Evolutionary conservation across 768 basidiomycete genomes (phyloP), one percentile per base, ranked within the genome.

Genomic region (Leccinellum albellum): DNA sequence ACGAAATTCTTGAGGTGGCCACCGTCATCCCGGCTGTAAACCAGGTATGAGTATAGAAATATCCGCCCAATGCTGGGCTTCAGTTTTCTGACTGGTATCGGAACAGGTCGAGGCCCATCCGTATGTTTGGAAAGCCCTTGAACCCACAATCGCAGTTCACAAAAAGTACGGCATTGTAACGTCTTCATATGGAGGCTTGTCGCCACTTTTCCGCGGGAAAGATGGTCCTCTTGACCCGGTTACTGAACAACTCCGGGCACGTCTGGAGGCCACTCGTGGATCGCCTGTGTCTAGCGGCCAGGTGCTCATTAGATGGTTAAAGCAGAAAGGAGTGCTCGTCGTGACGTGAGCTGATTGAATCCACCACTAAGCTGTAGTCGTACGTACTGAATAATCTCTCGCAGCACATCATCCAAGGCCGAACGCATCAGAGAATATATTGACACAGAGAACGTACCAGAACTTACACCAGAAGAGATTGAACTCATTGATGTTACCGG

Each of bases 31-130:
- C 84, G 0, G 77, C 78, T 1, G 77, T 82, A 32, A 84, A 85
- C 66, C 83, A 85, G 76, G 82, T 80, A 28, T 10, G 50, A 26
- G 46, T 8, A 15, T 7, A 6, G 1, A 31, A 5, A 26, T 33
- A 26, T 33, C 10, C 15, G 12, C 10, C 42, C 6, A 1, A 8
- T 6, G 20, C 40, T 10, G 12, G 6, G 1, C 5, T 49, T 51
- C 28, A 13, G 26, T 46, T 9, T 6, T 23, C n/a, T 59, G 24
- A 57, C n/a, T 20, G 12, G 23, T 10, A 4, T 50, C 21, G 28
- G 24, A 50, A 57, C 29, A 81, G 79, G 66, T 84, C 23, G 82
- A 85, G 65, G 75, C 77, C 32, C 82, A 85, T 61, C 82, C 82
- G 13, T 80, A 82, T 66, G 71, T 80, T 31, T 77, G 76, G 61